phyloP scores from a whole-genome alignment of 2,329 filamentous ascomycete species.

The Thielaviopsis punctulata region DNA sequence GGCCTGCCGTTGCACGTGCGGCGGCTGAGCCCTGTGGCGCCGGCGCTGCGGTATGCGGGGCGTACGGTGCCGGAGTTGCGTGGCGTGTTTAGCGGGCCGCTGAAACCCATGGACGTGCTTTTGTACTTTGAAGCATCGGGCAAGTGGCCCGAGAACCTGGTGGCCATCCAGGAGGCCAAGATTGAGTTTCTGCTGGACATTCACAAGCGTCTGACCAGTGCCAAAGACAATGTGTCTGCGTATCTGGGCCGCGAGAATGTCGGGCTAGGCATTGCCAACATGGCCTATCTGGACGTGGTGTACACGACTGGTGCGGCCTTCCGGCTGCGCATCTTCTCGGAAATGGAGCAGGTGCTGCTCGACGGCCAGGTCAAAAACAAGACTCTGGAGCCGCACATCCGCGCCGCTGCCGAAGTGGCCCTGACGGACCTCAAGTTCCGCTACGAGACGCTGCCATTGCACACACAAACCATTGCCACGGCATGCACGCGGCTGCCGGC shows the following conservation, averaged over 20 bases:
- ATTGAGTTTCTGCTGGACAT: constrained; percentile 73
- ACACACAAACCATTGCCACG: constrained; percentile 66
- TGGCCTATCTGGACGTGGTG: constrained; percentile 65
- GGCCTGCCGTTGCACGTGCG: constrained; percentile 76
- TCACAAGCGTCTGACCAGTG: constrained; percentile 47
- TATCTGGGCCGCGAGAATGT: constrained; percentile 70
- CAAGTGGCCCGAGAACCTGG: constrained; percentile 83
- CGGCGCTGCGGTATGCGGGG: constrained; percentile 59
- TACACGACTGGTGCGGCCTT: constrained; percentile 59
- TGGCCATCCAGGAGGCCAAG: constrained; percentile 85
- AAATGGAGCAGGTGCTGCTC: constrained; percentile 67
- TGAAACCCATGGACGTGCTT: constrained; percentile 52
- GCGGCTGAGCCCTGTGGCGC: constrained; percentile 56
- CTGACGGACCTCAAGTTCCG: constrained; percentile 54
- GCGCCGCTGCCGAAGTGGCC: constrained; percentile 52
- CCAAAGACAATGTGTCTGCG: constrained; percentile 42
- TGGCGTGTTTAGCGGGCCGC: constrained; percentile 9
- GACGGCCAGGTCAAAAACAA: constrained; percentile 66
- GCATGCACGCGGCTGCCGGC: constrained; percentile 66
- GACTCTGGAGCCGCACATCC: constrained; percentile 42
- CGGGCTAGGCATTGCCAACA: constrained; percentile 50
- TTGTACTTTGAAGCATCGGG: constrained; percentile 87
- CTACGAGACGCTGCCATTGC: constrained; percentile 56
- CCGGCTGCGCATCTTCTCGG: constrained; percentile 74
- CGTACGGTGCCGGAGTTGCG: constrained; percentile 29